Evolutionary conservation across 805 yeast genomes (phyloP).

Genomic region (Candida stauntonica): DNA sequence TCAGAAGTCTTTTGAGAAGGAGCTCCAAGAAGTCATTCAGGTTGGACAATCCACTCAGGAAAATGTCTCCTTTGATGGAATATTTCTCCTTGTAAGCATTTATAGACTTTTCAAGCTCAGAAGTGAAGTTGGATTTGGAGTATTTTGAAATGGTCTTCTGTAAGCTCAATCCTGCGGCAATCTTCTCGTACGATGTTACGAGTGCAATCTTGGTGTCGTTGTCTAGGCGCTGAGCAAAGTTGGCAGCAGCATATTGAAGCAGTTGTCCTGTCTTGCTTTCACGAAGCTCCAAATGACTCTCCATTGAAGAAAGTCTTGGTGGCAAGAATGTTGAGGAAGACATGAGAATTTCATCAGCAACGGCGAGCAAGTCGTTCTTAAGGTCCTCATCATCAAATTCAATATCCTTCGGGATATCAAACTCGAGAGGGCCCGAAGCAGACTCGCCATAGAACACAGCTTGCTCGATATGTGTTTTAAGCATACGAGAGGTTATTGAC

Average conservation of each 20-base stretch:
- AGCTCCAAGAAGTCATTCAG: conserved; percentile 26
- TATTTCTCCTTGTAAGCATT: conserved; percentile 11
- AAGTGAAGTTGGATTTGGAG: conserved; percentile 1
- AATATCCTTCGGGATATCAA: conserved; percentile 41
- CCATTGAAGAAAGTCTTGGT: conserved; percentile 44
- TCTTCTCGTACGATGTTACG: conserved; percentile 38
- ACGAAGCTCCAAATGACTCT: conserved; percentile 49
- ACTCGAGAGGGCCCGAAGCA: conserved; percentile 42
- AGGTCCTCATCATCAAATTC: conserved; percentile 42
- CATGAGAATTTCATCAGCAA: conserved; percentile 52
- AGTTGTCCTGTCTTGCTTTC: conserved; percentile 40
- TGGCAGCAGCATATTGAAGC: conserved; percentile 39
- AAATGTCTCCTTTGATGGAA: conserved; percentile 22
- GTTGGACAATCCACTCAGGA: conserved; percentile 23
- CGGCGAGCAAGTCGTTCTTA: conserved; percentile 45
- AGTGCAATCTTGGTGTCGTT: conserved; percentile 34
- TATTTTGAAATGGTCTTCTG: conserved; percentile 10
- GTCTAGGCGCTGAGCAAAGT: conserved; percentile 37
- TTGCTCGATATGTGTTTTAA: conserved; percentile 78
- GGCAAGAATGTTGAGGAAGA: conserved; percentile 58
- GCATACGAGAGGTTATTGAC: conserved; percentile 29
- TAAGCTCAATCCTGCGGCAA: conserved; percentile 38
- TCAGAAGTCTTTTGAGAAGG: conserved; percentile 22
- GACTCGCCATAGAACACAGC: conserved; percentile 61
- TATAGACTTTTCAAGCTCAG: conserved; percentile 8